Evolutionary conservation across 257 asterid species (phyloP), one percentile per base, ranked within the genome.

Genomic region (Cordia subcordata): DNA sequence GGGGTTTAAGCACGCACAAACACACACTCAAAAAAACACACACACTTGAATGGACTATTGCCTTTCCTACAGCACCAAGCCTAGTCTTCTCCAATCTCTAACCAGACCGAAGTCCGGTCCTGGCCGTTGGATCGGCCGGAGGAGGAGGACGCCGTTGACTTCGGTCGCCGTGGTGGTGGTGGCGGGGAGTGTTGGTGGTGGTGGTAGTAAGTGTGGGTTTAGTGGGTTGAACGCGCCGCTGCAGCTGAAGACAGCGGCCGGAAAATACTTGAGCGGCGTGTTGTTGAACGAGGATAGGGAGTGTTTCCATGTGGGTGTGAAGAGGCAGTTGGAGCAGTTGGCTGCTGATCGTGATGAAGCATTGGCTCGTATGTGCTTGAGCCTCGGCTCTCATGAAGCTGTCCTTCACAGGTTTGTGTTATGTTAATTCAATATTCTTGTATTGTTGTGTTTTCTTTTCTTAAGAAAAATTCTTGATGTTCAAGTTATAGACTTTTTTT

Each of bases 381-480:
- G 94, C 73, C 63, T 72, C 32, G 82, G 75, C 69, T 88, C 97
- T 8, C 85, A 73, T 66, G 91, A 84, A 76, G 91, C 92, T 59
- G 72, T 72, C 68, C 95, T 93, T 55, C 89, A 83, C 64, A 85
- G 96, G 99, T 92, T 55, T 53, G 79, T 73, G 40, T n/a, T n/a
- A 10, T 42, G 47, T 3, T 42, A 1, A 10, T 3, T 1, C 10
- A 12, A 45, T 12, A 58, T 20, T 32, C 1, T 10, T 2, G 11
- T 57, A 42, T 5, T 55, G n/a, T 53, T 0, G 0, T 3, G 13
- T 15, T 23, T 5, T 0, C 13, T 0, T 47, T 56, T 45, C 4
- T 5, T 20, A 13, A 49, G 12, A 49, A 1, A 49, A 42, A 42
- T 42, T 42, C 4, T 42, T 42, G 47, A 42, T 42, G n/a, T n/a